Evolutionary conservation across 148 eudicot species (phyloP).

Genomic region (Chenopodium quinoa): DNA sequence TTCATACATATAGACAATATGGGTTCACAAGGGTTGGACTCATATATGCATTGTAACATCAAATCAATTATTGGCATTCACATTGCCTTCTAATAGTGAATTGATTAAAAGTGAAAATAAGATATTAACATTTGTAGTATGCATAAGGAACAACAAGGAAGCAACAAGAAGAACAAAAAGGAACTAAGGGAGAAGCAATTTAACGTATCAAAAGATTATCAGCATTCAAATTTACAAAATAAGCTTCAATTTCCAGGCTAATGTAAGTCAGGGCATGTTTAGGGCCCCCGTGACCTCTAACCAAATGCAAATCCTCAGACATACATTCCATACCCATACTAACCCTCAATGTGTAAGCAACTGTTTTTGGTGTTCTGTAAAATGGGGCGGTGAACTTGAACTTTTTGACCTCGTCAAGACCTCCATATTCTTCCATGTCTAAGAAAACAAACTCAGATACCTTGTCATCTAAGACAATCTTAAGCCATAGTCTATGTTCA

Average conservation of each 20-base stretch:
- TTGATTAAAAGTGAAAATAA: too few species aligned
- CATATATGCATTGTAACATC: too few species aligned
- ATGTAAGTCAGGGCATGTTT: slow-evolving; percentile 46
- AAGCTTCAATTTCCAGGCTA: slow-evolving; percentile 54
- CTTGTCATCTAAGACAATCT: slow-evolving; percentile 37
- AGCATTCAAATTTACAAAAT: slow-evolving; percentile 33
- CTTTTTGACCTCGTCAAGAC: slow-evolving; percentile 30
- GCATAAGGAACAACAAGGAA: too few species aligned
- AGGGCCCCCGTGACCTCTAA: slow-evolving; percentile 56
- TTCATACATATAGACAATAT: too few species aligned
- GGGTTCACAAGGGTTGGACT: too few species aligned
- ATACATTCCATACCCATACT: slow-evolving; percentile 63
- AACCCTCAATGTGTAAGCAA: slow-evolving; percentile 46
- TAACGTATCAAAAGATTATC: background rate
- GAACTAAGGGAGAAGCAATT: background rate
- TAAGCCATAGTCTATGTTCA: slow-evolving; percentile 63
- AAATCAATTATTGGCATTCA: too few species aligned
- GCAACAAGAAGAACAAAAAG: too few species aligned
- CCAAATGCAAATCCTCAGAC: slow-evolving; percentile 34
- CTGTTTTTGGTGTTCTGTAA: slow-evolving; percentile 57
- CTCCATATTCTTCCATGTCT: slow-evolving; percentile 47
- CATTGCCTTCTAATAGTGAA: too few species aligned
- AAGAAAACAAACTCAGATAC: slow-evolving; percentile 54
- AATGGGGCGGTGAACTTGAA: slow-evolving; percentile 52
- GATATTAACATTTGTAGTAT: too few species aligned